phyloP scores from a whole-genome alignment of 2,329 filamentous ascomycete species.

The Fusarium sp. region DNA sequence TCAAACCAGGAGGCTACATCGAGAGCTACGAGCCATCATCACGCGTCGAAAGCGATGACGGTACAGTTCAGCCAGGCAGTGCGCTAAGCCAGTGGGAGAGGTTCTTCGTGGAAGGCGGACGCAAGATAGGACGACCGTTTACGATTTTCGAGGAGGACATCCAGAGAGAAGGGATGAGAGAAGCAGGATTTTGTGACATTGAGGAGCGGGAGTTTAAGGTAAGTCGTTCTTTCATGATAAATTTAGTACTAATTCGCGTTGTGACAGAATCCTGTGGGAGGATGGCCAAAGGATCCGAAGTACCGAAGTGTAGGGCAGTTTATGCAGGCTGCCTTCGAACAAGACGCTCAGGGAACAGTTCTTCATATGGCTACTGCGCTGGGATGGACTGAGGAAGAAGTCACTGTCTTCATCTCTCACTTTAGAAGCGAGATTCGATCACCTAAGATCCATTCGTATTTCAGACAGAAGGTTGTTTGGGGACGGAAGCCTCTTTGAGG shows the following conservation, averaged over 20 bases:
- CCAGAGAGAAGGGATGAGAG: neutral
- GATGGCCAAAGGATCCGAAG: constrained; percentile 7
- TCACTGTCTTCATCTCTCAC: neutral
- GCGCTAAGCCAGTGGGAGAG: constrained; percentile 1
- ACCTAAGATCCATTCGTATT: constrained; percentile 4
- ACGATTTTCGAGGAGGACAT: neutral
- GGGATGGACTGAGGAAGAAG: neutral
- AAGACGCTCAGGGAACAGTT: neutral
- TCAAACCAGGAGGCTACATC: constrained; percentile 1
- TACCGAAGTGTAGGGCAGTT: neutral
- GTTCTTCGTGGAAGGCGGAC: constrained; percentile 11
- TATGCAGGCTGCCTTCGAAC: neutral
- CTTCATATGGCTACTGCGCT: neutral
- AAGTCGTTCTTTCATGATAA: accelerated
- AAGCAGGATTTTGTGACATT: neutral
- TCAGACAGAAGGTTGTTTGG: constrained; percentile 7
- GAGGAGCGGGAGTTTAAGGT: neutral
- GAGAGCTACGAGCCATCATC: constrained; percentile 16
- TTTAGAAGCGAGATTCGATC: neutral
- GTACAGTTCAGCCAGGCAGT: neutral
- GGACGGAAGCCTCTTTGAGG: neutral
- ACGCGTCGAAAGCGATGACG: neutral
- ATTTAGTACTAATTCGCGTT: neutral
- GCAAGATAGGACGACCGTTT: neutral
- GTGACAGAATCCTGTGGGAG: neutral